phyloP scores from a whole-genome alignment of 1,284 basidiomycete species.

The Papiliotrema fonsecae region DNA sequence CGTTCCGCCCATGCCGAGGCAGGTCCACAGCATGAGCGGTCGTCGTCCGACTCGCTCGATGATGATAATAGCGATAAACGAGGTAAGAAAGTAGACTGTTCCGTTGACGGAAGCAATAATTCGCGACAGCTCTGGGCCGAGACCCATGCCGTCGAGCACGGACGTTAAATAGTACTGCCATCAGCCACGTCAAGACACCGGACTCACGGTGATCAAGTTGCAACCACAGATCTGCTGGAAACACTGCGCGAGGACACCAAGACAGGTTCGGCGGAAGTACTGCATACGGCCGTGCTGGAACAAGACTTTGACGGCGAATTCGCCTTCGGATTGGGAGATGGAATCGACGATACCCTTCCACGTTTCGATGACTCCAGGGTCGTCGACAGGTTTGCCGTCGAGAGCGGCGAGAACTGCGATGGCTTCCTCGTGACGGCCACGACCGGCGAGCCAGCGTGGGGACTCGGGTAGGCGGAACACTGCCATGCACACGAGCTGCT shows the following conservation, averaged over 20 bases:
- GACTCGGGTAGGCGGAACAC: slow-evolving; percentile 49
- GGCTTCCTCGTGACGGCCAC: slow-evolving; percentile 48
- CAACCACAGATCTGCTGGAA: slow-evolving; percentile 51
- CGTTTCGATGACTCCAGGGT: slow-evolving; percentile 23
- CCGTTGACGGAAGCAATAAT: slow-evolving; percentile 40
- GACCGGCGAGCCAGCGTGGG: slow-evolving; percentile 52
- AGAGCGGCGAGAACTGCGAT: slow-evolving; percentile 48
- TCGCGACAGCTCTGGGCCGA: slow-evolving; percentile 29
- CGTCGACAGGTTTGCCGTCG: slow-evolving; percentile 22
- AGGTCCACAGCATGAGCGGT: slow-evolving; percentile 37
- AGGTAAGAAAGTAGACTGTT: slow-evolving; percentile 45
- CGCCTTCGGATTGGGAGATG: slow-evolving; percentile 14
- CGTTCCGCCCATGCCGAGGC: slow-evolving; percentile 21
- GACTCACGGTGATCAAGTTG: slow-evolving; percentile 3
- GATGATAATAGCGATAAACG: slow-evolving; percentile 35
- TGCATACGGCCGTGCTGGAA: slow-evolving; percentile 46
- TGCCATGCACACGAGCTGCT: slow-evolving; percentile 30
- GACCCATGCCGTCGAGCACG: slow-evolving; percentile 36
- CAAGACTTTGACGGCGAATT: slow-evolving; percentile 21
- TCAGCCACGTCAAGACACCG: slow-evolving; percentile 1
- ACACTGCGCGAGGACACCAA: slow-evolving; percentile 44
- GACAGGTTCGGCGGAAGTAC: slow-evolving; percentile 48
- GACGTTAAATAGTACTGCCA: slow-evolving; percentile 31
- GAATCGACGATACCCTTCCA: slow-evolving; percentile 31
- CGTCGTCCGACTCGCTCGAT: slow-evolving; percentile 38